Conservation (phyloP, 73 alveolate genomes). For the Tetrahymena malaccensis region DNA sequence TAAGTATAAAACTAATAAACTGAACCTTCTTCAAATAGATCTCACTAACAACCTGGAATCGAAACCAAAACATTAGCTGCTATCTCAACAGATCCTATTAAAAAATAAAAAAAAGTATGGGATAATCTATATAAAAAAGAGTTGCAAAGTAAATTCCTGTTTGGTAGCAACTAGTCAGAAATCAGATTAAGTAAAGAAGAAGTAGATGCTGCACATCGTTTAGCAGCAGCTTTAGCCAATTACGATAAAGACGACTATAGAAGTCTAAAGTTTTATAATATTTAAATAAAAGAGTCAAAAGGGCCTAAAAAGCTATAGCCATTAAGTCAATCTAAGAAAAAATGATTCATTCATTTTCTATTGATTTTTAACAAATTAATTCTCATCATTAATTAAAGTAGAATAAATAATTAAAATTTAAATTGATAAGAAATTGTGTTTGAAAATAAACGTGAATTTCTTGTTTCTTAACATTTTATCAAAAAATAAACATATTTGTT, state of each 20-base stretch:
- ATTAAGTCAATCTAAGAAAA: not conserved
- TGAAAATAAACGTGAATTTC: too few relatives aligned
- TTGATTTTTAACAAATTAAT: too few relatives aligned
- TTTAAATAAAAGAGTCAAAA: not conserved
- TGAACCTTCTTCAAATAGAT: not conserved
- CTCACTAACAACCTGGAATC: not conserved
- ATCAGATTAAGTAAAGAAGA: not conserved
- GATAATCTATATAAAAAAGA: not conserved
- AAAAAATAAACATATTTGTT: too few relatives aligned
- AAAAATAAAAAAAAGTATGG: not conserved
- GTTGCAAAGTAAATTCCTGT: not conserved
- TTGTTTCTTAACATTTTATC: too few relatives aligned
- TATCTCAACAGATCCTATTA: not conserved
- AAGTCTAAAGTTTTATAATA: conserved; percentile 3
- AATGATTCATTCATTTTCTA: not conserved
- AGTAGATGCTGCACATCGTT: conserved; percentile 26
- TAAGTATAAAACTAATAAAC: not conserved
- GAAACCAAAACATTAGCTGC: not conserved
- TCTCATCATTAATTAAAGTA: too few relatives aligned
- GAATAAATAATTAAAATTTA: too few relatives aligned
- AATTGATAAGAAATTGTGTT: not conserved
- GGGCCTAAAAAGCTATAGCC: not conserved
- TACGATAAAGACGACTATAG: conserved; percentile 32
- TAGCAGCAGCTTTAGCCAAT: conserved; percentile 37
- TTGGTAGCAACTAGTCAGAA: not conserved